Conservation (phyloP, 352 stramenopile genomes). For the Phytopythium boreale region DNA sequence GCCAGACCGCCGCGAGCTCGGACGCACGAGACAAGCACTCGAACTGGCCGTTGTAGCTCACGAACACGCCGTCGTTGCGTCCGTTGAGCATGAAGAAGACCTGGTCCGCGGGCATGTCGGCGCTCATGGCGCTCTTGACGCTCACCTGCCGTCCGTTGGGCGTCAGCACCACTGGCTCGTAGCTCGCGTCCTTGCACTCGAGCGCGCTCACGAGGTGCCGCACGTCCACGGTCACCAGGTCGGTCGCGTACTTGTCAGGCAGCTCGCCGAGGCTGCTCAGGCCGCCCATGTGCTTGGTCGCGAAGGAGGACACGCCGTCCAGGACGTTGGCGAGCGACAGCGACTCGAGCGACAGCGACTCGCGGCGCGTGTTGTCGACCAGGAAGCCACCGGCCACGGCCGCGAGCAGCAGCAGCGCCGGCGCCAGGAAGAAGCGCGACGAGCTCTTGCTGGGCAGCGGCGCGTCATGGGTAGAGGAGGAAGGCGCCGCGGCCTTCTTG, state of each 20-base stretch:
- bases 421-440: slow-evolving; percentile 2
- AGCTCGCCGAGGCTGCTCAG: slow-evolving; percentile 17
- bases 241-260: slow-evolving; percentile 58
- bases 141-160: slow-evolving; percentile 22
- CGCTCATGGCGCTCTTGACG: slow-evolving; percentile 55
- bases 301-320: neutral
- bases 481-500: neutral
- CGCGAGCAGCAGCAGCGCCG: slow-evolving; percentile 2
- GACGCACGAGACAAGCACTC: slow-evolving; percentile 47
- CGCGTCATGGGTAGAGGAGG: too few species aligned
- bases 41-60: slow-evolving; percentile 74
- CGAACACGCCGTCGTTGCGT: slow-evolving; percentile 75
- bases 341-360: neutral
- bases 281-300: neutral
- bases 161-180: slow-evolving; percentile 33
- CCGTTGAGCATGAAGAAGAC: slow-evolving; percentile 87
- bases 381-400: neutral
- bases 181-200: slow-evolving; percentile 34
- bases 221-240: slow-evolving; percentile 38
- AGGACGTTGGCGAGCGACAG: neutral
- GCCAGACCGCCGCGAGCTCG: slow-evolving; percentile 42
- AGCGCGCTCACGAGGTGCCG: slow-evolving; percentile 33
- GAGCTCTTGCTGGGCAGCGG: too few species aligned
- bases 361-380: too few species aligned
- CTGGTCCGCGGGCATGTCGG: slow-evolving; percentile 30